Evolutionary conservation across 768 basidiomycete species (phyloP).

Genomic region (Clitopilus passeckerianus): DNA sequence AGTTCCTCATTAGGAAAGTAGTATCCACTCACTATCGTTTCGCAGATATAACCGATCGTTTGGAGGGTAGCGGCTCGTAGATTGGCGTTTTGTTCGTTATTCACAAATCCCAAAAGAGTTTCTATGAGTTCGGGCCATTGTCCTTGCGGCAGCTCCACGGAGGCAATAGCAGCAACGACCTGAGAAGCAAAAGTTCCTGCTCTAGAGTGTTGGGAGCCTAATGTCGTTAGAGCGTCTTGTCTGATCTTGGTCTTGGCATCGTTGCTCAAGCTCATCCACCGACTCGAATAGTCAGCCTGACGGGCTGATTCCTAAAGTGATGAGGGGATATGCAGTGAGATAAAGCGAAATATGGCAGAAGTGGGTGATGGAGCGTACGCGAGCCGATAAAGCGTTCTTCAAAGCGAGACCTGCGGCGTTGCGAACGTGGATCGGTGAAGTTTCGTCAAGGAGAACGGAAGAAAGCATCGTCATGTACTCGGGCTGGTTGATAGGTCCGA

Average conservation of each 20-base stretch:
- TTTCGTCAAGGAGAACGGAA: conserved; percentile 77
- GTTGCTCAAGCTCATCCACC: conserved; percentile 77
- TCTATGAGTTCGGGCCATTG: conserved; percentile 93
- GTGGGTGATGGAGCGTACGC: conserved; percentile 52
- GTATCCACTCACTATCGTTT: conserved; percentile 74
- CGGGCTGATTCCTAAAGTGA: conserved; percentile 61
- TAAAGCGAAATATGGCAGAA: conserved; percentile 10
- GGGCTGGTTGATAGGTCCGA: conserved; percentile 45
- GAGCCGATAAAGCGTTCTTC: conserved; percentile 90
- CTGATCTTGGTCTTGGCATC: conserved; percentile 80
- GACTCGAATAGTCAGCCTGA: conserved; percentile 67
- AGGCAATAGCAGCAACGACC: conserved; percentile 90
- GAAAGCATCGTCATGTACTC: conserved; percentile 92
- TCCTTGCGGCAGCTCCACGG: conserved; percentile 82
- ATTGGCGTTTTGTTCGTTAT: conserved; percentile 65
- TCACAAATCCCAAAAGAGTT: conserved; percentile 81
- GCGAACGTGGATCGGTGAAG: conserved; percentile 64
- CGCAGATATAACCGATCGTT: conserved; percentile 96
- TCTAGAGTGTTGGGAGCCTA: conserved; percentile 65
- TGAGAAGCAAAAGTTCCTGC: conserved; percentile 89
- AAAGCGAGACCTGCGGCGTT: conserved; percentile 96
- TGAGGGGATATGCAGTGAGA: conserved; percentile 12
- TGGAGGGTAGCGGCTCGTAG: conserved; percentile 86
- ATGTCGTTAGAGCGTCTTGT: conserved; percentile 76
- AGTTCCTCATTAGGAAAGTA: not conserved